Evolutionary conservation across 2,329 filamentous ascomycete species (phyloP).

Genomic region (Coniochaeta prunicola): DNA sequence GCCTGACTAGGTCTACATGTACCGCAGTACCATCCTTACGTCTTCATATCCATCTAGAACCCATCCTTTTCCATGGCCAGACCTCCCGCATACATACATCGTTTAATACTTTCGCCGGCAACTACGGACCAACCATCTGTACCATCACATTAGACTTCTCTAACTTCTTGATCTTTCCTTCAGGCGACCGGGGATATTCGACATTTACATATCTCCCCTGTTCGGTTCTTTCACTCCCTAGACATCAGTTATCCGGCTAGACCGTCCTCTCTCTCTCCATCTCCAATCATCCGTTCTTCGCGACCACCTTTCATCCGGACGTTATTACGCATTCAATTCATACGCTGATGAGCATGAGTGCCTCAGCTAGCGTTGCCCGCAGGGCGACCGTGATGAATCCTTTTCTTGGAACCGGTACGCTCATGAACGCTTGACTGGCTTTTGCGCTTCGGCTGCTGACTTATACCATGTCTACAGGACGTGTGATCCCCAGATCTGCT

Average conservation of each 20-base stretch:
- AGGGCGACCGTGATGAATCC: slow-evolving; percentile 46
- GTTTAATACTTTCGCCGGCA: neutral
- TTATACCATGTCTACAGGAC: slow-evolving; percentile 24
- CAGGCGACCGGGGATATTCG: neutral
- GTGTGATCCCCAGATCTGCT: slow-evolving; percentile 35
- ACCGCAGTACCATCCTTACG: neutral
- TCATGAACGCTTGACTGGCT: slow-evolving; percentile 6
- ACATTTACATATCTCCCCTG: neutral
- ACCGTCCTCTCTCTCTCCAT: neutral
- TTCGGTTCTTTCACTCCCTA: neutral
- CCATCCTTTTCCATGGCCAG: neutral
- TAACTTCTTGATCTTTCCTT: neutral
- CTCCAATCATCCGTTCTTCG: neutral
- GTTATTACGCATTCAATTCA: neutral
- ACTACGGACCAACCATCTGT: neutral
- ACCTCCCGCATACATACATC: neutral
- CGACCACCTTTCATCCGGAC: neutral
- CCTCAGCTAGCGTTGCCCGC: slow-evolving; percentile 47
- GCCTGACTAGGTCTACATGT: neutral
- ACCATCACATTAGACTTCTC: neutral
- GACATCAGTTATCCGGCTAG: neutral
- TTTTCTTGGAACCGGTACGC: slow-evolving; percentile 39
- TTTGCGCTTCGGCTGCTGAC: slow-evolving; percentile 4
- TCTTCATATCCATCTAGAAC: neutral
- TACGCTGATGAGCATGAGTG: slow-evolving; percentile 37